Evolutionary conservation across 2,329 filamentous ascomycete species (phyloP), one percentile per base, ranked within the genome.

Genomic region (Alternaria longipes): DNA sequence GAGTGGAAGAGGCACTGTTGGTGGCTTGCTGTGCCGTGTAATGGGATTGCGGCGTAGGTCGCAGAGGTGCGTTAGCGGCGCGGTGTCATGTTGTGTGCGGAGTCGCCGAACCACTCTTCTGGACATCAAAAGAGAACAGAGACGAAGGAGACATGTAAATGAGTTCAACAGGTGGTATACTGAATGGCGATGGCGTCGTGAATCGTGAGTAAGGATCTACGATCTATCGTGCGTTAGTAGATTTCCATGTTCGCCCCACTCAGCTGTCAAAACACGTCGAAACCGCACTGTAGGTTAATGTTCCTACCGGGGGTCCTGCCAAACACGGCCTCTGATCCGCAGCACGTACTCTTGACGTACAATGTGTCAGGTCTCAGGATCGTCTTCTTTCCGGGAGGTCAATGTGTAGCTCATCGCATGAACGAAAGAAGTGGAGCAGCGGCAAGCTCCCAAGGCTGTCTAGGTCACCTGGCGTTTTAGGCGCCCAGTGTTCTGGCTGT

Each of bases 261-360:
- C 16, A 50, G 46, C 46, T 50, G 32, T 26, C 32, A 50, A 50
- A 50, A 50, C 32, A 50, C 16, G 46, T 50, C 32, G 46, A 50
- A 50, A 50, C 46, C 34, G 30, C 20, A 20, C 20, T 50, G 30
- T 36, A 38, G 20, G 32, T 20, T 38, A 18, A 5, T 16, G 26
- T 18, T 20, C 32, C 14, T 5, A 8, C 42, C 32, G 32, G 32
- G 22, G 20, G 14, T 14, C 20, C 32, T 36, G 32, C 34, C 30
- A 50, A 36, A 50, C 32, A 18, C 32, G 20, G 30, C 18, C 22
- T 8, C 30, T 14, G 20, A 24, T 42, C 40, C 12, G 40, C 40
- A 42, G 7, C 5, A 42, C 40, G 12, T 24, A 24, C 20, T 42
- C 40, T 42, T 36, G 4, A 50, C 46, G 32, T 50, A 30, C 14